Percentiles rank a stretch among this genome's conserved stretches.
These are phyloP conservation scores for Anisogramma anomala DNA, from an alignment of 2,329 filamentous ascomycete genomes.

Conservation along the genomic window DNA sequence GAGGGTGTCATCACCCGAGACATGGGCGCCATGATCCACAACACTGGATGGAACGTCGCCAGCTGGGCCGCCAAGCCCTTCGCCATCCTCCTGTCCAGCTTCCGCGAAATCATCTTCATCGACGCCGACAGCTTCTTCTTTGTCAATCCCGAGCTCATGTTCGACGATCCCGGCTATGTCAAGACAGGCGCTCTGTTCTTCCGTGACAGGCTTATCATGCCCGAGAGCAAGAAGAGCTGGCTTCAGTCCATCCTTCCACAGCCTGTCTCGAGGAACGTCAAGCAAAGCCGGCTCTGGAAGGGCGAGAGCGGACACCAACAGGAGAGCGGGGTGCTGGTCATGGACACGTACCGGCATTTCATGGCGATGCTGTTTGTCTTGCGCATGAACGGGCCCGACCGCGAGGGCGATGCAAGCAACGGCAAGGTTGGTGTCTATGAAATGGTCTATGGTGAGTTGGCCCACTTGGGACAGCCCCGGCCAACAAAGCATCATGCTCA, in stretches of 20 bases:
- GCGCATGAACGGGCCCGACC: constrained; percentile 31
- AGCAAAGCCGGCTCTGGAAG: constrained; percentile 26
- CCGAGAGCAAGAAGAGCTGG: constrained; percentile 26
- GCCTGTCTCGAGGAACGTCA: constrained; percentile 29
- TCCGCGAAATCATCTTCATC: constrained; percentile 35
- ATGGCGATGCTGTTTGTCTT: constrained; percentile 30
- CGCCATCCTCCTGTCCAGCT: constrained; percentile 33
- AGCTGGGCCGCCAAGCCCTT: constrained; percentile 37
- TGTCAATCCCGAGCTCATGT: constrained; percentile 29
- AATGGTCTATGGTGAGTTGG: constrained; percentile 30
- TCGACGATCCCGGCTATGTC: constrained; percentile 30
- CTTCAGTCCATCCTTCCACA: constrained; percentile 31
- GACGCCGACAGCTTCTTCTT: constrained; percentile 35
- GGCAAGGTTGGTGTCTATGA: constrained; percentile 30
- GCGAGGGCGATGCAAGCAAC: constrained; percentile 28
- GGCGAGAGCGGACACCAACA: constrained; percentile 28
- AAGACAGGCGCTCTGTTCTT: constrained; percentile 34
- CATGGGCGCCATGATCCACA: constrained; percentile 31
- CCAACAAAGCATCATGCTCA: too few species aligned
- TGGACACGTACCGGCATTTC: constrained; percentile 36
- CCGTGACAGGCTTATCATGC: constrained; percentile 31
- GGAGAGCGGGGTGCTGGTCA: constrained; percentile 34
- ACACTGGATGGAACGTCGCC: constrained; percentile 31
- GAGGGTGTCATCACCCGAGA: constrained; percentile 33
- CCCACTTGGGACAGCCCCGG: too few species aligned